Evolutionary conservation across 108 stramenopile species (phyloP), one percentile per base, ranked within the genome.

Genomic region (Fragilaria crotonensis): DNA sequence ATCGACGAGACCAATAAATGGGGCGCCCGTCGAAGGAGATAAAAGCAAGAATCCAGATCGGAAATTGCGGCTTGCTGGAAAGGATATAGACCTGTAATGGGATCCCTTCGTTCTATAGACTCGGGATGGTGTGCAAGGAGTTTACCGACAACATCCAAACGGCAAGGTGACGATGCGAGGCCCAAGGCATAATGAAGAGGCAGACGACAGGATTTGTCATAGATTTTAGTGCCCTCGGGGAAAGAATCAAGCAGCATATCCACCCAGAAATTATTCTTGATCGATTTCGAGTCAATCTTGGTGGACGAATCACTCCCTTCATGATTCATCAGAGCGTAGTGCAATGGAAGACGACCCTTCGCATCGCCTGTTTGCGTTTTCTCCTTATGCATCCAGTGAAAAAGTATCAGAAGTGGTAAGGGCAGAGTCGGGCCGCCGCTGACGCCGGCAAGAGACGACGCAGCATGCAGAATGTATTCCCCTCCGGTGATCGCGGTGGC

Each of bases 271-370:
- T 53, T 70, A 14, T 67, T 62, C 18, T 51, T 21, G 0, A 33
- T 22, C 9, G 0, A n/a, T 7, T 47, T 52, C 0, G 52, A 30
- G 48, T 0, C 27, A 7, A 28, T 27, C 27, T 5, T 54, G 32
- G n/a, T 17, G 1, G 26, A 17, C 0, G 0, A 25, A 22, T 20
- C 20, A 26, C 48, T 2, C 17, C 30, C 17, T 25, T 18, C 25
- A 26, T 25, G 30, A 49, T 9, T 22, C 33, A 54, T 47, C 0
- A 71, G n/a, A 31, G 66, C 60, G 48, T 77, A 62, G 33, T 77
- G 76, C 44, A 77, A 30, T 7, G 76, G 76, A 21, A 71, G 30
- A 29, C 54, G 54, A n/a, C 70, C 70, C 21, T 28, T 20, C n/a
- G 30, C 28, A 60, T 71, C 76, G 41, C 23, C 30, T 26, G 23